Percentiles rank a stretch among this genome's conserved stretches.
phyloP scores from a whole-genome alignment of 2,329 filamentous ascomycete genomes.

The Diplodia intermedia region DNA sequence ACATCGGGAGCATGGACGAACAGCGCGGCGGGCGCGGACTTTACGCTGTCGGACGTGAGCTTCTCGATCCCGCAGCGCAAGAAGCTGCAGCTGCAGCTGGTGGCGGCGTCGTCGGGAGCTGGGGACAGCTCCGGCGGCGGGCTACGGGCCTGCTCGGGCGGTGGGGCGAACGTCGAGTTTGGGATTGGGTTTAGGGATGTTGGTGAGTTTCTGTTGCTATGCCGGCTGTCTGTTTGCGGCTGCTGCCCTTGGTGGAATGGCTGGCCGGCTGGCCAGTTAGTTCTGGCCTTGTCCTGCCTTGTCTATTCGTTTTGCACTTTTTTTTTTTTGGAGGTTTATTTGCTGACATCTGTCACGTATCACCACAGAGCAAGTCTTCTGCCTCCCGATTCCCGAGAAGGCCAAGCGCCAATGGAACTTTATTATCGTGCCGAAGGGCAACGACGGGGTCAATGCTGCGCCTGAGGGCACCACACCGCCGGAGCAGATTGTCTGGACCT shows the following conservation, averaged over 20 bases:
- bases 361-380: constrained; percentile 61
- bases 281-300: too few relatives aligned
- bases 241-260: background rate
- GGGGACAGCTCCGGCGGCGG: constrained; percentile 48
- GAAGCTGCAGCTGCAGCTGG: constrained; percentile 67
- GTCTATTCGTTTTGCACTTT: background rate
- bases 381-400: constrained; percentile 69
- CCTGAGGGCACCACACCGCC: constrained; percentile 50
- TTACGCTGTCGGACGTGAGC: constrained; percentile 58
- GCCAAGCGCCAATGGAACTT: constrained; percentile 69
- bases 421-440: constrained; percentile 62
- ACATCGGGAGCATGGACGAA: constrained; percentile 38
- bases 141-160: constrained; percentile 58
- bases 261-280: too few relatives aligned
- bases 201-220: constrained; percentile 41
- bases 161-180: constrained; percentile 61
- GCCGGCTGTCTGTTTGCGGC: too few relatives aligned
- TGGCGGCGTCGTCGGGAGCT: constrained; percentile 37
- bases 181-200: constrained; percentile 58
- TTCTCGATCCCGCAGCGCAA: constrained; percentile 69
- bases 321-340: background rate
- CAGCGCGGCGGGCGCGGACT: constrained; percentile 41
- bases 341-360: constrained; percentile 19
- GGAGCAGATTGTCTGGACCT: constrained; percentile 67
- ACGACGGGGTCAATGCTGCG: constrained; percentile 55